phyloP scores from a whole-genome alignment of 2,329 filamentous ascomycete genomes.

The Xylaria digitata region DNA sequence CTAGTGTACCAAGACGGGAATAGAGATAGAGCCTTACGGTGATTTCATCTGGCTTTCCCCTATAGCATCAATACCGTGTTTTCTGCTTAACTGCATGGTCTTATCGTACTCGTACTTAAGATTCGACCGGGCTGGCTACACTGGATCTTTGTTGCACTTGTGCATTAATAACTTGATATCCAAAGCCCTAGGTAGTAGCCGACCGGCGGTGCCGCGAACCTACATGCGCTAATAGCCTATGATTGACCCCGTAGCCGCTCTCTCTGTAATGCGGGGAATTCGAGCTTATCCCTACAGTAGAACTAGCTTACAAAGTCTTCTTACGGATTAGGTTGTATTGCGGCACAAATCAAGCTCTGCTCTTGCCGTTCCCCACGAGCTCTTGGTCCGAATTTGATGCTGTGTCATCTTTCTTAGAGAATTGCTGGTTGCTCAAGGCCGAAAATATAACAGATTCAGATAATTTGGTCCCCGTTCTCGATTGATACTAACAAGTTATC shows the following conservation, averaged over 20 bases:
- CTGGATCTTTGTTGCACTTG: not conserved
- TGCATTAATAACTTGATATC: not conserved
- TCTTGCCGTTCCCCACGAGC: not conserved
- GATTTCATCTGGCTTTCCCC: not conserved
- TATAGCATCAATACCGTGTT: not conserved
- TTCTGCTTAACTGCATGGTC: slow-evolving; percentile 2
- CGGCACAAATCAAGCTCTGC: slow-evolving; percentile 4
- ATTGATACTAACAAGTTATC: slow-evolving; percentile 18
- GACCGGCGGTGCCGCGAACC: slow-evolving; percentile 12
- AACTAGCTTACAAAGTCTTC: slow-evolving; percentile 14
- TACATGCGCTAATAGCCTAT: slow-evolving; percentile 3
- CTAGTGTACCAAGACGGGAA: not conserved
- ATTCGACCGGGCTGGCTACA: not conserved
- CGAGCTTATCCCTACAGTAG: slow-evolving; percentile 18
- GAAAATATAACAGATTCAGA: slow-evolving; percentile 8
- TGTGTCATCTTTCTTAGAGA: slow-evolving; percentile 11
- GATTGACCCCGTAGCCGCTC: slow-evolving; percentile 16
- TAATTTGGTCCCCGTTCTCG: slow-evolving; percentile 15
- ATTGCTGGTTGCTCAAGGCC: slow-evolving; percentile 14
- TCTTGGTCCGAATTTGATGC: slow-evolving; percentile 13
- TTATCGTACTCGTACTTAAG: not conserved
- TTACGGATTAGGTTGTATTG: slow-evolving; percentile 19
- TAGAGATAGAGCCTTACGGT: not conserved
- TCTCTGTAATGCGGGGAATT: slow-evolving; percentile 27
- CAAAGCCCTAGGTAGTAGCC: not conserved